phyloP scores from a whole-genome alignment of 1,284 basidiomycete genomes.

The Uromyces viciae-fabae region DNA sequence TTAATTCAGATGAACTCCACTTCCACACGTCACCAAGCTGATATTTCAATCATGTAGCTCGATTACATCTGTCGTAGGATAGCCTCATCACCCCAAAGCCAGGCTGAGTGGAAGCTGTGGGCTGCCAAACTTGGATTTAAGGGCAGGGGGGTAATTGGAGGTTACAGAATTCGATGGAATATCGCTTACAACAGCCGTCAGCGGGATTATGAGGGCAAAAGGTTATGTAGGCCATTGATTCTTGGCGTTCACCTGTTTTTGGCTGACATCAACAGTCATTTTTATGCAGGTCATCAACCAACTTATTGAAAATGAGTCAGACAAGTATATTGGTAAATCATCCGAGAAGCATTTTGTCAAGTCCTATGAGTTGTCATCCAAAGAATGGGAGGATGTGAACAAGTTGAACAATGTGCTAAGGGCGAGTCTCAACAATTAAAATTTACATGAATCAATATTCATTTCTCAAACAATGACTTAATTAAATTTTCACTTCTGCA shows the following conservation, averaged over 20 bases:
- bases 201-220: background rate
- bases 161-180: constrained; percentile 1
- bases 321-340: background rate
- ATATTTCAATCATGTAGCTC: background rate
- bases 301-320: background rate
- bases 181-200: background rate
- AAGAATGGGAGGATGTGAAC: constrained; percentile 12
- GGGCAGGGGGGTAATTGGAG: background rate
- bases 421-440: too few species aligned
- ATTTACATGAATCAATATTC: too few species aligned
- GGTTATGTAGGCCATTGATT: too few species aligned
- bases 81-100: background rate
- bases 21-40: too few species aligned
- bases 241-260: too few species aligned
- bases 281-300: constrained; percentile 5
- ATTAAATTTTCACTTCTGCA: too few species aligned
- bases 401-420: background rate
- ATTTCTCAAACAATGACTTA: too few species aligned
- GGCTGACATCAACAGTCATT: background rate
- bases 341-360: background rate
- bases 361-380: background rate
- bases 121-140: background rate
- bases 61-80: background rate
- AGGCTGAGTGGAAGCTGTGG: constrained; percentile 5
- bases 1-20: too few species aligned